Evolutionary conservation across 768 basidiomycete species (phyloP), one percentile per base, ranked within the genome.

Genomic region (Xerocomus brunneocitrinus): DNA sequence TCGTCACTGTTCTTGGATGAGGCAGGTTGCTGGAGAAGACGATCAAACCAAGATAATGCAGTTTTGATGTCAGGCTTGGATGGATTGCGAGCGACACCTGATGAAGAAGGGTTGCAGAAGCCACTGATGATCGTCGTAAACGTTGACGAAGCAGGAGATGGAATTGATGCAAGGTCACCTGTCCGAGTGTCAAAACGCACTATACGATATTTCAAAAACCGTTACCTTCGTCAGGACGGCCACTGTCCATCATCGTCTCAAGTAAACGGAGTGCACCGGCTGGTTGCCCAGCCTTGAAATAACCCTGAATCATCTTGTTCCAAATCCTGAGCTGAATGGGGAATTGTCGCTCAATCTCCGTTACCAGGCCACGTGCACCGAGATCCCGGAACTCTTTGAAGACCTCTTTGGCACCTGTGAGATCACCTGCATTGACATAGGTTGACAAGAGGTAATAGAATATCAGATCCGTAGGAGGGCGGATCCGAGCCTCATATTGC

Each of bases 241-340:
- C 64, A 1, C 78, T 71, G 52, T 79, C 75, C 67, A 92, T 71
- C 87, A 93, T 91, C 56, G 77, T 69, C 51, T 87, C 83, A 39
- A 94, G 71, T 3, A 93, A 67, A 24, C 67, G 80, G 9, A 92
- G 62, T 8, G 84, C 91, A 42, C 78, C 79, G 22, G 80, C 81
- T 0, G 86, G 77, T 47, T 82, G 70, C 1, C 83, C 83, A 36
- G 74, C 78, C 36, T 73, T 76, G 74, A 94, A 85, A 67, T 89
- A 85, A 0, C 83, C 78, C 45, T 82, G 76, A 34, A 94, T 82
- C 85, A 91, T 90, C 60, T 79, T 74, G 58, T 89, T 88, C 82
- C 82, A 92, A 2, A 85, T 72, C 36, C 73, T 64, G 42, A 85
- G 70, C 47, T 78, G 76, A 22, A 71, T 68, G 30, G 67, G 64